Evolutionary conservation across 2,329 filamentous ascomycete genomes (phyloP).

Genomic region (Fusarium torreyae): DNA sequence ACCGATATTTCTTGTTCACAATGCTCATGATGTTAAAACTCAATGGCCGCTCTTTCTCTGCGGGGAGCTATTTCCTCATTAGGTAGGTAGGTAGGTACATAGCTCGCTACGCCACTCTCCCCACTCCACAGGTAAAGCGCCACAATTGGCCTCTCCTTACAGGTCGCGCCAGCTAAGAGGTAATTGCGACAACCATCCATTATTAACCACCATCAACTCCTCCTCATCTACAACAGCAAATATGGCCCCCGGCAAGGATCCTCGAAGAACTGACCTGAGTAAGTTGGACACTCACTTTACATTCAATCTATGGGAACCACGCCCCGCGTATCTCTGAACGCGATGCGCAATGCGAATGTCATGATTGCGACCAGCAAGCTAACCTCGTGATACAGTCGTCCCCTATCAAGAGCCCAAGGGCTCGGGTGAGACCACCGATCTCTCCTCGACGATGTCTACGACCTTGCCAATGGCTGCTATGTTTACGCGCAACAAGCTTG

Average conservation of each 20-base stretch:
- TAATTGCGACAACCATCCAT: conserved; percentile 43
- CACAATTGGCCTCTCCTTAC: conserved; percentile 37
- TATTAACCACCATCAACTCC: conserved; percentile 25
- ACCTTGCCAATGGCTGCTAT: conserved; percentile 91
- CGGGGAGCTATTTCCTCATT: conserved; percentile 28
- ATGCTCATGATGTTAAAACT: not conserved
- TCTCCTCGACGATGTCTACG: conserved; percentile 79
- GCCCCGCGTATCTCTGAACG: not conserved
- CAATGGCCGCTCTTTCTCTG: not conserved
- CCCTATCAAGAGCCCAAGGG: conserved; percentile 85
- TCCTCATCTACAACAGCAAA: conserved; percentile 30
- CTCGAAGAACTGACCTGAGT: conserved; percentile 63
- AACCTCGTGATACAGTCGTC: conserved; percentile 74
- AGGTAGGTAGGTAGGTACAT: conserved; percentile 36
- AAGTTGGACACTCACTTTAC: conserved; percentile 31
- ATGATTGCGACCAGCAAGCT: conserved; percentile 24
- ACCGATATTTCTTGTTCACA: not conserved
- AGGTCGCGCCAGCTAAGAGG: conserved; percentile 38
- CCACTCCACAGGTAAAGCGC: conserved; percentile 15
- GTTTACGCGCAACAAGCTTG: conserved; percentile 86
- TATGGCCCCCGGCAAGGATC: conserved; percentile 62
- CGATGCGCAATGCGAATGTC: conserved; percentile 7
- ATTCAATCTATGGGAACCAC: not conserved
- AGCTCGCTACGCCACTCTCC: conserved; percentile 31
- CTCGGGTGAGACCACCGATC: conserved; percentile 75